Conservation (phyloP, 2,329 filamentous ascomycete species). For the Cercospora janseana region DNA sequence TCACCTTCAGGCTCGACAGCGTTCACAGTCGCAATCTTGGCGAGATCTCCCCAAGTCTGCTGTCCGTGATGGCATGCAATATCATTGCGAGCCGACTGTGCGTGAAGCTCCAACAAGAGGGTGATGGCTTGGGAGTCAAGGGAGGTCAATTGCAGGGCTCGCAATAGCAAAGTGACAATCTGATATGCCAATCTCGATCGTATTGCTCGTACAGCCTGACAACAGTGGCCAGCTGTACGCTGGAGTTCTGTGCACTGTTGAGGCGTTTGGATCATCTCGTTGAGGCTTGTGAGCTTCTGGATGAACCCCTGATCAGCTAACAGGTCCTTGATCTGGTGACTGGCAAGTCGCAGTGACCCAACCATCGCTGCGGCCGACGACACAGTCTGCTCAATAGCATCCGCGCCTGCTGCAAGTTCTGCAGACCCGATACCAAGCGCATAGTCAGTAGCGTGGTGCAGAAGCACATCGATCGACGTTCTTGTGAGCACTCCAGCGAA, state of each 20-base stretch:
- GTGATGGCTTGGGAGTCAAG: slow-evolving; percentile 21
- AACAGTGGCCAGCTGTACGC: slow-evolving; percentile 19
- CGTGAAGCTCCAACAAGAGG: slow-evolving; percentile 24
- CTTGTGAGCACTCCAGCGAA: slow-evolving; percentile 24
- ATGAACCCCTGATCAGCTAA: slow-evolving; percentile 20
- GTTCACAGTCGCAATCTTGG: slow-evolving; percentile 10
- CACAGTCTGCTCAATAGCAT: slow-evolving; percentile 19
- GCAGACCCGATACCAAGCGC: slow-evolving; percentile 17
- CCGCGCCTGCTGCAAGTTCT: slow-evolving; percentile 19
- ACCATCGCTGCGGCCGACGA: slow-evolving; percentile 18
- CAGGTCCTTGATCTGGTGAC: slow-evolving; percentile 22
- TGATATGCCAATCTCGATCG: slow-evolving; percentile 25
- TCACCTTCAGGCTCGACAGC: neutral
- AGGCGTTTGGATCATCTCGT: neutral
- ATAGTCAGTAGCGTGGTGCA: slow-evolving; percentile 22
- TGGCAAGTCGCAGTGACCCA: slow-evolving; percentile 22
- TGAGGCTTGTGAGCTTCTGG: slow-evolving; percentile 12
- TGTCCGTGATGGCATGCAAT: slow-evolving; percentile 20
- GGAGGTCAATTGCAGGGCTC: slow-evolving; percentile 20
- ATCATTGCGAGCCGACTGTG: slow-evolving; percentile 22
- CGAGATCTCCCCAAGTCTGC: slow-evolving; percentile 14
- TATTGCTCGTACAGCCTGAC: slow-evolving; percentile 19
- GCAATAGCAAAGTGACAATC: slow-evolving; percentile 23
- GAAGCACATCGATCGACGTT: slow-evolving; percentile 21
- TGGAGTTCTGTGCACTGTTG: neutral